Base-by-base conservation (phyloP, 1,284 basidiomycete genomes). In the Tausonia pullulans region DNA sequence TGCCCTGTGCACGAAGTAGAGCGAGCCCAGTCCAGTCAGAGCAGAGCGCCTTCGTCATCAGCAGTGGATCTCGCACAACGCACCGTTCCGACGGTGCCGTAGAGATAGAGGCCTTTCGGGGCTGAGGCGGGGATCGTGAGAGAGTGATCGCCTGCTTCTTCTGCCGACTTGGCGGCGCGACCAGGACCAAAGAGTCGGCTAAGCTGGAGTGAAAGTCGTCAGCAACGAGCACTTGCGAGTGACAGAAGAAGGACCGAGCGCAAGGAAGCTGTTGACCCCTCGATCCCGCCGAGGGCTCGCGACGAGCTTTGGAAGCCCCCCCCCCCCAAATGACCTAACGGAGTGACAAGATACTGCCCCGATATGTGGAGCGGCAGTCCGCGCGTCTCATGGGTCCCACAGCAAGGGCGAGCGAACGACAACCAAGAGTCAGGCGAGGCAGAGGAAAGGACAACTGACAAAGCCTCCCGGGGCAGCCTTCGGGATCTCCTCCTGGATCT, bases 71-170 rank as follows among this genome's bases (percentile, higher is more conserved):
- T 27, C n/a, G 49, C 55, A 61, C 13, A 60, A 46, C 81, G 80
- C 40, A 96, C 95, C 4, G 94, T 98, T 0, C 95, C 95, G 63
- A 98, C 96, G 69, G 93, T 90, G 50, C 96, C 96, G 74, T 90
- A 93, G n/a, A 99, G 84, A 76, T 99, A 98, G 40, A 98, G 81
- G 10, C 94, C 91, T 70, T 87, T 87, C 0, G 94, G 95, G 1
- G 84, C 81, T 59, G 82, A 74, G 27, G 80, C 77, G 3, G 81
- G 81, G 4, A 80, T 65, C 71, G 66, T n/a, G 70, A 62, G 39
- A 69, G 61, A 6, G 69, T 72, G 73, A 13, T 75, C 68, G 5
- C 78, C 73, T 14, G 40, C 14, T 11, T 10, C 3, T 3, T 55
- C 45, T 40, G 43, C 2, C 44, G 58, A 41, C 5, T 43, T 45